Percentiles rank a stretch among this genome's conserved stretches.
phyloP scores from a whole-genome alignment of 1,284 basidiomycete genomes.

The Bjerkandera adusta region DNA sequence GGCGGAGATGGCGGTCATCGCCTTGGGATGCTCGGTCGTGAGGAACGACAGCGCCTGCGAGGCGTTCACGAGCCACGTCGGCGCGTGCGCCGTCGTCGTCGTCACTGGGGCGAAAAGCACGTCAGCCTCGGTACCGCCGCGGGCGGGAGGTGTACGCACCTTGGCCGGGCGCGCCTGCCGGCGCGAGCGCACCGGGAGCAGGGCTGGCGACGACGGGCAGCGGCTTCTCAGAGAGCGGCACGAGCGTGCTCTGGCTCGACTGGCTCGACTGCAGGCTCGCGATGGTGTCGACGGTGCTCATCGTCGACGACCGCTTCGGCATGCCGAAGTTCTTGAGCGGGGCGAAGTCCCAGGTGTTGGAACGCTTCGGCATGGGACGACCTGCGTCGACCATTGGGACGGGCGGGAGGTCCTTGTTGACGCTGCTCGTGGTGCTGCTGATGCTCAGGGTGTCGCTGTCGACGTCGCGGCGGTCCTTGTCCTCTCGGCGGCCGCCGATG shows the following conservation, averaged over 20 bases:
- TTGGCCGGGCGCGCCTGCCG: conserved; percentile 27
- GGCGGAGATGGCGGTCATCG: conserved; percentile 70
- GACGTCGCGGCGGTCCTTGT: conserved; percentile 29
- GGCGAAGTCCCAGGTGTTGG: conserved; percentile 26
- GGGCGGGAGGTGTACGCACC: conserved; percentile 23
- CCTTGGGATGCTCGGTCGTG: conserved; percentile 68
- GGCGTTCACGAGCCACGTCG: conserved; percentile 72
- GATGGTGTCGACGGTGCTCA: conserved; percentile 27
- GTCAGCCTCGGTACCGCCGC: background rate
- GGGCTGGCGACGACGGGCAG: conserved; percentile 13
- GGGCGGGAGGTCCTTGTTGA: conserved; percentile 12
- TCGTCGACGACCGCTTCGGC: conserved; percentile 26
- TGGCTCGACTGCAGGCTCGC: conserved; percentile 16
- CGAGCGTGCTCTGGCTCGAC: conserved; percentile 8
- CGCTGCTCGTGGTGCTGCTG: conserved; percentile 6
- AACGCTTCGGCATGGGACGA: conserved; percentile 20
- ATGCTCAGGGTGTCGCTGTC: conserved; percentile 14
- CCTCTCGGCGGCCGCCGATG: conserved; percentile 47
- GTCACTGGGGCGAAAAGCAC: conserved; percentile 30
- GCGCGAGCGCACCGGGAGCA: conserved; percentile 16
- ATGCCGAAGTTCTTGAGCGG: conserved; percentile 24
- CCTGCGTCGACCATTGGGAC: conserved; percentile 7
- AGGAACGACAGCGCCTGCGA: conserved; percentile 71
- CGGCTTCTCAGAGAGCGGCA: conserved; percentile 15
- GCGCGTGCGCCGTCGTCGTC: conserved; percentile 58